Percentiles rank a stretch among this genome's conserved stretches.
phyloP scores from a whole-genome alignment of 176 grass and related monocot species.

The Aegilops tauschii region DNA sequence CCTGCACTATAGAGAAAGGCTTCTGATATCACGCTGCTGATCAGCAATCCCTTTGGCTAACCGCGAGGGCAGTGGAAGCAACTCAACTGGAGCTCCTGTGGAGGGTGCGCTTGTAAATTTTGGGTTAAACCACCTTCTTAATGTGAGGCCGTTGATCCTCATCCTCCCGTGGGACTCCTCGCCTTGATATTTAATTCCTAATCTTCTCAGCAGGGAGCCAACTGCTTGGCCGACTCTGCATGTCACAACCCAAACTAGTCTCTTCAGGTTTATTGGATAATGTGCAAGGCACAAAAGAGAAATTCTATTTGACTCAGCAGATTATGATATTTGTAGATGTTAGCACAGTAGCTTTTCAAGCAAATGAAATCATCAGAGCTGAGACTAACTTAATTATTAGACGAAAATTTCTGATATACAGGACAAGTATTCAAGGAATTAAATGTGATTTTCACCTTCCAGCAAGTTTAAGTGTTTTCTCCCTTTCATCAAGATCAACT shows the following conservation, averaged over 20 bases:
- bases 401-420: constrained; percentile 1
- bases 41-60: constrained; percentile 71
- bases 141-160: constrained; percentile 73
- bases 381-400: not conserved
- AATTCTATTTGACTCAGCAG: not conserved
- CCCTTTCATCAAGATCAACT: constrained; percentile 61
- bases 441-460: constrained; percentile 60
- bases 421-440: constrained; percentile 1
- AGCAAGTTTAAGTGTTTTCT: constrained; percentile 73
- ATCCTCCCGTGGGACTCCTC: constrained; percentile 84
- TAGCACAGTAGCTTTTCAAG: not conserved
- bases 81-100: constrained; percentile 40
- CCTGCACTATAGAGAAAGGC: constrained; percentile 37
- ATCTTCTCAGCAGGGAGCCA: constrained; percentile 76
- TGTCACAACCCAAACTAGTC: constrained; percentile 24
- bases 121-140: constrained; percentile 90
- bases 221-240: constrained; percentile 83
- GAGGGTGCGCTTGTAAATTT: constrained; percentile 51
- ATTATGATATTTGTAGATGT: not conserved
- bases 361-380: constrained; percentile 6
- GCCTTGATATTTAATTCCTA: constrained; percentile 85
- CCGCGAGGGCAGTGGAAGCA: constrained; percentile 52
- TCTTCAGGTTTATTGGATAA: constrained; percentile 9
- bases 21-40: constrained; percentile 80
- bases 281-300: constrained; percentile 3